Evolutionary conservation across 1,284 basidiomycete species (phyloP).

Genomic region (Rhodotorula sp.): DNA sequence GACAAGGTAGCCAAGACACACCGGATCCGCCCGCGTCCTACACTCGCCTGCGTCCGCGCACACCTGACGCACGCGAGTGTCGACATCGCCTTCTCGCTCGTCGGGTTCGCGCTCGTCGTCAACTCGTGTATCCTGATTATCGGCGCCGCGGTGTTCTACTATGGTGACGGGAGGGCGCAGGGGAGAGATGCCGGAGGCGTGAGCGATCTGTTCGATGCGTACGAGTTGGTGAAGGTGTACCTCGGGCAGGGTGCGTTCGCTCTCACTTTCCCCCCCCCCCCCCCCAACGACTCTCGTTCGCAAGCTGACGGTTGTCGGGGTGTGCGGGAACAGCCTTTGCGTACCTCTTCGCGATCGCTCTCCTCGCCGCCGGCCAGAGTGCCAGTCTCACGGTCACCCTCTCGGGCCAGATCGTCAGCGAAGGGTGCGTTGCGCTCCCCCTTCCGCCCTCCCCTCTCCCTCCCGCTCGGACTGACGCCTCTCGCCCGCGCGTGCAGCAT

Average conservation of each 20-base stretch:
- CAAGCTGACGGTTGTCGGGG: too few species aligned
- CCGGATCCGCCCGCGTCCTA: conserved; percentile 3
- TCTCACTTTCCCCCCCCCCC: not conserved
- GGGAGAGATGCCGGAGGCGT: conserved; percentile 1
- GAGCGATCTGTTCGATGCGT: conserved; percentile 70
- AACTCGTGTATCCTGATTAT: conserved; percentile 62
- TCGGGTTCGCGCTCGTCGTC: conserved; percentile 81
- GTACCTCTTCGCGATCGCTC: conserved; percentile 77
- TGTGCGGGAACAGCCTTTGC: conserved; percentile 61
- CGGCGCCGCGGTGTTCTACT: conserved; percentile 68
- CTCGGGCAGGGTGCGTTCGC: conserved; percentile 63
- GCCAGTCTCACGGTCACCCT: conserved; percentile 90
- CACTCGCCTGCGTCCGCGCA: conserved; percentile 63
- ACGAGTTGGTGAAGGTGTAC: conserved; percentile 63
- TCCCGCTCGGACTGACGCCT: too few species aligned
- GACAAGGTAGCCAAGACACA: conserved; percentile 7
- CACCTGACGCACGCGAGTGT: conserved; percentile 75
- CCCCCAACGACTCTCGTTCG: too few species aligned
- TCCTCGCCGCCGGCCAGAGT: conserved; percentile 84
- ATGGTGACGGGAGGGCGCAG: conserved; percentile 47
- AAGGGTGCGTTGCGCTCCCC: conserved; percentile 63
- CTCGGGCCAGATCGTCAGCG: conserved; percentile 85
- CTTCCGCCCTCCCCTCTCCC: too few species aligned
- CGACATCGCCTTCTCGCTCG: conserved; percentile 54
- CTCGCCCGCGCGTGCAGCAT: conserved; percentile 55